Evolutionary conservation across 768 basidiomycete species (phyloP), one percentile per base, ranked within the genome.

Genomic region (Tylopilus felleus): DNA sequence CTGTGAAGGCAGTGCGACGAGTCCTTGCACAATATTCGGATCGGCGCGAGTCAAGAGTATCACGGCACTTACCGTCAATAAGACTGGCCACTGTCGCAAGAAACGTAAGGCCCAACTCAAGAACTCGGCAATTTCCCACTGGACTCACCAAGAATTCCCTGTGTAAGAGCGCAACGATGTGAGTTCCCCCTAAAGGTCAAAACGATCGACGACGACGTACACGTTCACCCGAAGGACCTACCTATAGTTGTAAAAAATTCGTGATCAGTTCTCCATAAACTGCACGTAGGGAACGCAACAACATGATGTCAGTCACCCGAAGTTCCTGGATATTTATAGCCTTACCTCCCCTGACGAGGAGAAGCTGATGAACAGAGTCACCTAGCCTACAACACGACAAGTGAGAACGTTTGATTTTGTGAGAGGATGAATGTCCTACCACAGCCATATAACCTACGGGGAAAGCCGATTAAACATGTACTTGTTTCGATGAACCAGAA

Each of bases 311-410:
- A 63, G 49, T 19, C 13, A 41, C 21, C 23, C 33, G 33, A 33
- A 33, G 33, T 29, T 4, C 25, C 38, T 33, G 33, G 8, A 21
- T 8, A 29, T 10, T 13, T 10, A 13, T 21, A 31, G 1, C n/a
- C 61, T 31, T 57, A 64, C 61, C 61, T 56, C 58, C 61, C 35
- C 45, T 57, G 35, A 57, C 19, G 12, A 62, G 51, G 25, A 62
- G 51, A 57, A 64, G 14, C 16, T 62, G 58, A 23, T 62, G 61
- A 9, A 36, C 8, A 19, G 58, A 41, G 27, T 64, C 62, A 35
- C 38, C 27, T 10, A 64, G 39, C 61, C 61, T 62, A n/a, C 6
- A 13, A 21, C 39, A 16, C 16, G 19, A 42, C 28, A 6, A 4
- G n/a, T 62, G 39, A 63, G 42, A 25, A 25, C 0, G 19, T 8